phyloP scores from a whole-genome alignment of 495 filamentous ascomycete species.

The Jackrogersella multiformis region DNA sequence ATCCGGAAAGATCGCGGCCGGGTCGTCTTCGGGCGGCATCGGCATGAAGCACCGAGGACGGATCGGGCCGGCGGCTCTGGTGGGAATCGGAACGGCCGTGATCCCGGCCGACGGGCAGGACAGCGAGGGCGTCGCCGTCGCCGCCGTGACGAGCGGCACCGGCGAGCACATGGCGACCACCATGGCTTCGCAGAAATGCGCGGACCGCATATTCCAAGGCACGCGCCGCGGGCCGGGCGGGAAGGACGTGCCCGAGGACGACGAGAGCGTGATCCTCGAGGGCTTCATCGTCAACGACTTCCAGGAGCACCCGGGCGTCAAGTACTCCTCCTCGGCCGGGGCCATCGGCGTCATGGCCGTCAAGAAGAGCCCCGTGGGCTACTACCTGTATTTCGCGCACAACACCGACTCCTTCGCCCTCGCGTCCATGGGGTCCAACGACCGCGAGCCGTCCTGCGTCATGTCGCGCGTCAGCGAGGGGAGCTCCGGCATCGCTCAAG shows the following conservation, averaged over 20 bases:
- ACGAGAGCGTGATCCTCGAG: conserved; percentile 76
- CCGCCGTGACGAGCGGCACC: conserved; percentile 87
- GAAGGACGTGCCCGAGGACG: conserved; percentile 63
- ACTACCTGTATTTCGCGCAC: conserved; percentile 86
- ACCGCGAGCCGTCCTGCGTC: conserved; percentile 73
- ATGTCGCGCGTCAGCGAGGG: conserved; percentile 76
- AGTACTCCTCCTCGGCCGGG: conserved; percentile 71
- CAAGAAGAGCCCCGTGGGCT: conserved; percentile 75
- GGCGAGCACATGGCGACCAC: conserved; percentile 98
- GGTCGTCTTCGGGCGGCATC: conserved; percentile 98
- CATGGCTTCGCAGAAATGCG: conserved; percentile 80
- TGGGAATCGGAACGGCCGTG: conserved; percentile 88
- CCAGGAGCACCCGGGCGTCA: conserved; percentile 82
- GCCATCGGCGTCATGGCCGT: conserved; percentile 86
- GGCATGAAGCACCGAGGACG: conserved; percentile 96
- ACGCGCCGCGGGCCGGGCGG: conserved; percentile 68
- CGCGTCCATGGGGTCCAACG: conserved; percentile 83
- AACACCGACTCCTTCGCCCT: conserved; percentile 94
- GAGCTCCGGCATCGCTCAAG: conserved; percentile 53
- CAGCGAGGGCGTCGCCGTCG: conserved; percentile 68
- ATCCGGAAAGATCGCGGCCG: conserved; percentile 88
- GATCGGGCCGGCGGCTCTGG: conserved; percentile 89
- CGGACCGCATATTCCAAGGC: conserved; percentile 75
- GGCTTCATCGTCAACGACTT: conserved; percentile 81
- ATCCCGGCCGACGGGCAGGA: conserved; percentile 71